Evolutionary conservation across 345 rosid species (phyloP), one percentile per base, ranked within the genome.

Genomic region (Trapa bicornis): DNA sequence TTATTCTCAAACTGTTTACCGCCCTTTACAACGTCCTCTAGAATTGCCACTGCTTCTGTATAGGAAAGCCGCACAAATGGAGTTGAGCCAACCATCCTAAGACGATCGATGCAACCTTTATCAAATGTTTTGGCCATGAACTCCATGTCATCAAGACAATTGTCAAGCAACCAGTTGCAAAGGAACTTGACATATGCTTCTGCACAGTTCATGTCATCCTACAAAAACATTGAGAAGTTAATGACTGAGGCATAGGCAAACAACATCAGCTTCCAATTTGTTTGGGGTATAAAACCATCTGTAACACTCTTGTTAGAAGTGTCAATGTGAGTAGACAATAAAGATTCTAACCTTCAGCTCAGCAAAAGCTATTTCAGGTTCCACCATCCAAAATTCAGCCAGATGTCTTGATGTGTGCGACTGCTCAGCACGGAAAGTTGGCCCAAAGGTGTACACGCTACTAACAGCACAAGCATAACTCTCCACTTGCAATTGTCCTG

Each of bases 371-470:
- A 93, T 73, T 80, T 93, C 98, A 77, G 97, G 97, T 80, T 93
- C 98, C 63, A 93, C 86, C 98, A 93, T 93, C 98, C 96, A 90
- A 76, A 93, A 93, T 50, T 93, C 98, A n/a, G 98, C 97, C 71
- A 93, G 77, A 85, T 93, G 98, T 81, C 98, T 85, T 8, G 98
- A 90, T 36, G 98, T 93, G 75, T 93, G 96, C 14, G 97, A 90
- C 61, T 93, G 70, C 76, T 93, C 97, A 66, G 98, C 98, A 33
- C 98, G 81, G 75, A 93, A 93, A 61, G 98, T 93, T 6, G 98
- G 97, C 47, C 98, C 97, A 81, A 93, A 90, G 6, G 98, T 90
- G 72, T 90, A 93, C 60, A 90, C 97, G 11, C 72, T 82, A 66
- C 89, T 78, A 67, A 90, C 84, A 78, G 94, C 89, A 68, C 97